Percentiles rank a stretch among this genome's conserved stretches.
phyloP scores from a whole-genome alignment of 2,329 filamentous ascomycete genomes.

The Raffaelea albimanens region DNA sequence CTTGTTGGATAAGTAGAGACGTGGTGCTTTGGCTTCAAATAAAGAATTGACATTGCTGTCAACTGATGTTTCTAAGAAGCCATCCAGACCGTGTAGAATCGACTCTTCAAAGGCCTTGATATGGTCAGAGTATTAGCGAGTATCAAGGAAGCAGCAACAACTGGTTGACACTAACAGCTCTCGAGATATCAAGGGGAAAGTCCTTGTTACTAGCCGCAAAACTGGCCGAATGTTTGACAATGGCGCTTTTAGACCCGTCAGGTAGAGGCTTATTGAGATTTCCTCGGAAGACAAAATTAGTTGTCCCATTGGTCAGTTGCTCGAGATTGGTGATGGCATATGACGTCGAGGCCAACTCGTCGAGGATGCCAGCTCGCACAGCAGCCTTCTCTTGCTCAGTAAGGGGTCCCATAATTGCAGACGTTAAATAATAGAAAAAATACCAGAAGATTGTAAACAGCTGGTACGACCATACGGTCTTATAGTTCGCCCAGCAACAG shows the following conservation, averaged over 20 bases:
- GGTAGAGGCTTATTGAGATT: slow-evolving; percentile 16
- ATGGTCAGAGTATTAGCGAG: neutral
- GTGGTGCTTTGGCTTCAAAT: slow-evolving; percentile 19
- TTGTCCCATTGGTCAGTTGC: slow-evolving; percentile 26
- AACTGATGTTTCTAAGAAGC: slow-evolving; percentile 6
- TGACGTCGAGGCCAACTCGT: slow-evolving; percentile 16
- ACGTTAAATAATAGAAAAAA: no score
- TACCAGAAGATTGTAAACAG: no score
- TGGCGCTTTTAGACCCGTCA: slow-evolving; percentile 17
- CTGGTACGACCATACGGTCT: no score
- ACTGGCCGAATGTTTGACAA: slow-evolving; percentile 28
- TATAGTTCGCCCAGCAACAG: no score
- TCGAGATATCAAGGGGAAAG: slow-evolving; percentile 24
- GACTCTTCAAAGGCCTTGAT: slow-evolving; percentile 19
- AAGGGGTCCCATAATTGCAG: slow-evolving; percentile 2
- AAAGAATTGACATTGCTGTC: neutral
- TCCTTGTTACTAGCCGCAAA: slow-evolving; percentile 23
- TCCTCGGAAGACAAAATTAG: slow-evolving; percentile 33
- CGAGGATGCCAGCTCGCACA: neutral
- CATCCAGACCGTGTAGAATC: slow-evolving; percentile 18
- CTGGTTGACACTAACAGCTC: slow-evolving; percentile 19
- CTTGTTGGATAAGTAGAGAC: slow-evolving; percentile 21
- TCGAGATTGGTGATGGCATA: slow-evolving; percentile 25
- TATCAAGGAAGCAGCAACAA: neutral
- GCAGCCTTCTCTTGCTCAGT: neutral